Conservation (phyloP, 306 rosid species). For the Vicia faba region DNA sequence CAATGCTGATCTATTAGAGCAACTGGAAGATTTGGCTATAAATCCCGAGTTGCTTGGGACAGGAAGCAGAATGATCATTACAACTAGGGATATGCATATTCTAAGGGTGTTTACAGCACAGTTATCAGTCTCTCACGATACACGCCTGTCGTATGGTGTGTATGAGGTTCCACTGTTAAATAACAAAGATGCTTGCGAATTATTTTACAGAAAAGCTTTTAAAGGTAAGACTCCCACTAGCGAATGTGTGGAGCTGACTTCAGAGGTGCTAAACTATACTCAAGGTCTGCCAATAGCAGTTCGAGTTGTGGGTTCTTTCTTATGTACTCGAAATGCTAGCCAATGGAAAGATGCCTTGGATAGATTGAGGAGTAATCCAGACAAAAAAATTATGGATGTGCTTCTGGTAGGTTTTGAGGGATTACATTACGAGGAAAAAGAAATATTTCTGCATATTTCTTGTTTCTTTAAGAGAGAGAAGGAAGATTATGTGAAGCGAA, state of each 20-base stretch:
- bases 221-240: slow-evolving; percentile 17
- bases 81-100: slow-evolving; percentile 18
- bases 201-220: slow-evolving; percentile 29
- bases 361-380: slow-evolving; percentile 10
- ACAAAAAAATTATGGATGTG: slow-evolving; percentile 11
- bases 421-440: not conserved
- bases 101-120: slow-evolving; percentile 6
- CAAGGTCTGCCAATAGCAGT: slow-evolving; percentile 1
- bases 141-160: not conserved
- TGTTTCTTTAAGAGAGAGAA: slow-evolving; percentile 1
- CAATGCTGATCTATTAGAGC: slow-evolving; percentile 27
- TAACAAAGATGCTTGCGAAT: slow-evolving; percentile 13
- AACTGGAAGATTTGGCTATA: slow-evolving; percentile 21
- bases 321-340: slow-evolving; percentile 13
- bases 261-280: not conserved
- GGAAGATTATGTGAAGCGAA: slow-evolving; percentile 18
- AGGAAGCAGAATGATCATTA: slow-evolving; percentile 32
- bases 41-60: not conserved
- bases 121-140: not conserved
- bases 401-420: slow-evolving; percentile 31
- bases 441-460: slow-evolving; percentile 32
- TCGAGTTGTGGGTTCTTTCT: slow-evolving; percentile 22
- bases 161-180: slow-evolving; percentile 1
- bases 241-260: not conserved
- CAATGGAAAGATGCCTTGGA: slow-evolving; percentile 33